Base-by-base conservation (phyloP, 352 stramenopile species). In the Phytophthora pluvialis region DNA sequence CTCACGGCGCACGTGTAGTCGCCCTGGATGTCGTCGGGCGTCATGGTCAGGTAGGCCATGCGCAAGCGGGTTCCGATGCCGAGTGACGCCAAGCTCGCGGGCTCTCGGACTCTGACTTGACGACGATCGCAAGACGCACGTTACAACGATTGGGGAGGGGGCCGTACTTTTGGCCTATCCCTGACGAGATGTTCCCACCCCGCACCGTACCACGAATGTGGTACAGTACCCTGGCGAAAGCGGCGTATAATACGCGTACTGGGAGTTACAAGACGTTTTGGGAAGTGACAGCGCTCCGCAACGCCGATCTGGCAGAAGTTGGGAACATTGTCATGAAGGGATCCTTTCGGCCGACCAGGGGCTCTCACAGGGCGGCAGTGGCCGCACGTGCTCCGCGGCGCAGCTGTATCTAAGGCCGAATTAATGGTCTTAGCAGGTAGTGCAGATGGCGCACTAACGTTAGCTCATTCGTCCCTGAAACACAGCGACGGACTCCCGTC, bases 11-110 rank as follows among this genome's bases (percentile, higher is more conserved):
- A 91, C 45, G 40, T 31, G 69, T 93, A 93, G 71, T 91, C 81
- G 57, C 83, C 83, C 53, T 91, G 79, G 67, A 94, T 94, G 70
- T 94, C 86, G 60, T 91, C 85, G 55, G 85, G 82, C 55, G 79
- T 90, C 81, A 93, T 91, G 43, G 42, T 72, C 46, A 70, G 40
- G 52, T 58, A 64, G 42, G 52, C 64, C 68, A 72, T 67, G 40
- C 16, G n/a, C 21, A 21, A 21, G 21, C 21, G 21, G 21, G 21
- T 21, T 21, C 21, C 21, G 21, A 21, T 35, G 31, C 31, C 31
- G 3, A 35, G 31, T 35, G 31, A 35, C 31, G 31, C 31, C 31
- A 35, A 35, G 10, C 31, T 11, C 31, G 31, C 12, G 45, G 26
- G 40, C 28, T 31, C 45, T 52, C 45, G 6, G 16, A 33, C 43